Percentiles rank a stretch among this genome's conserved stretches.
Evolutionary conservation across 371 early-diverging fungal genomes (phyloP).

Genomic region (Mucor lusitanicus): DNA sequence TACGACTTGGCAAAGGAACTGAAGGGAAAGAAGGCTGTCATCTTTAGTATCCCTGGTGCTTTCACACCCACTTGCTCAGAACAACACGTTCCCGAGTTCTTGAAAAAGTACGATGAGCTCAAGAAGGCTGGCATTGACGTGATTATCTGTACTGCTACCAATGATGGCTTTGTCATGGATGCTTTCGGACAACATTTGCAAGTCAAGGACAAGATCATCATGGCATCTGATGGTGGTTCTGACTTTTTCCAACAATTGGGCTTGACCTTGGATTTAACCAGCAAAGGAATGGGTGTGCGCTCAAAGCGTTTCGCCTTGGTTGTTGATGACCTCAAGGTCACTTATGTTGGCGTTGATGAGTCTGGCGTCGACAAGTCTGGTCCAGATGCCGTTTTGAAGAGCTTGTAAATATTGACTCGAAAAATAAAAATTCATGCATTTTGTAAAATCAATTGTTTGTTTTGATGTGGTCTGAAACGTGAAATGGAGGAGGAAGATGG

Average conservation of each 20-base stretch:
- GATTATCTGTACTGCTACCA: slow-evolving; percentile 60
- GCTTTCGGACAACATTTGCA: slow-evolving; percentile 69
- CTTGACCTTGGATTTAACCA: slow-evolving; percentile 58
- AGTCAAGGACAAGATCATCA: slow-evolving; percentile 62
- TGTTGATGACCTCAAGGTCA: slow-evolving; percentile 71
- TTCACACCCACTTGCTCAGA: slow-evolving; percentile 84
- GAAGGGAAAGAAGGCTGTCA: slow-evolving; percentile 75
- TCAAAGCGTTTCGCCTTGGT: slow-evolving; percentile 75
- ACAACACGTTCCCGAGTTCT: slow-evolving; percentile 71
- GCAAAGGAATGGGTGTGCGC: slow-evolving; percentile 38
- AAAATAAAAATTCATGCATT: not conserved
- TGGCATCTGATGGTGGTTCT: slow-evolving; percentile 73
- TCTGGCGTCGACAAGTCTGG: slow-evolving; percentile 36
- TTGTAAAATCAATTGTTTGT: not conserved
- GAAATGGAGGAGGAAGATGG: not conserved
- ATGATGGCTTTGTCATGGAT: slow-evolving; percentile 74
- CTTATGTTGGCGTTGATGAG: slow-evolving; percentile 74
- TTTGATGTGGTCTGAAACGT: not conserved
- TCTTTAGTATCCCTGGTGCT: slow-evolving; percentile 82
- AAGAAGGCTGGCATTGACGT: slow-evolving; percentile 70
- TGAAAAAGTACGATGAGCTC: slow-evolving; percentile 53
- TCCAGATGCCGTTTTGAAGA: slow-evolving; percentile 33
- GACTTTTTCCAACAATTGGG: slow-evolving; percentile 67
- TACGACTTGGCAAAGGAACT: slow-evolving; percentile 60
- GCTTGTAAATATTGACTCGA: slow-evolving; percentile 8